Percentiles rank a stretch among this genome's conserved stretches.
These are phyloP conservation scores for Xylariales sp. DNA, from an alignment of 2,329 filamentous ascomycete species.

Conservation along the genomic window DNA sequence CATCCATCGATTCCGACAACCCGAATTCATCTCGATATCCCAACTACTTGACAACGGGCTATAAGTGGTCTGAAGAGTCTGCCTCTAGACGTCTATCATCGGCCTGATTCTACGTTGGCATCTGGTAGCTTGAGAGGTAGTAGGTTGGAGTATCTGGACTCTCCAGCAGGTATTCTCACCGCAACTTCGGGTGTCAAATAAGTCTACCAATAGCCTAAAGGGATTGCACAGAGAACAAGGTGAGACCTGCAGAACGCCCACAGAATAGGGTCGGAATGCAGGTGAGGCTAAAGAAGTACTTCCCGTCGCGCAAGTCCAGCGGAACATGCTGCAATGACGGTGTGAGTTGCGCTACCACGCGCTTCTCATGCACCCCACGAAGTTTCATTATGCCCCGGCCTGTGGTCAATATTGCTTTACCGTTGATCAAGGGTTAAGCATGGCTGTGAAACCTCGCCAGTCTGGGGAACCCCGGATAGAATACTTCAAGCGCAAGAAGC, in stretches of 20 bases:
- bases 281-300: not conserved
- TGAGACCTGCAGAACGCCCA: not conserved
- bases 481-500: not conserved
- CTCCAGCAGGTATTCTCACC: no score
- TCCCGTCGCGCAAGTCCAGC: not conserved
- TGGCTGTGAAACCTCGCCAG: not conserved
- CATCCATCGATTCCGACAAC: no score
- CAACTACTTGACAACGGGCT: no score
- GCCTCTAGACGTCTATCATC: no score
- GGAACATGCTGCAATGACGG: not conserved
- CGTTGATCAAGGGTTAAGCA: not conserved
- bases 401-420: not conserved
- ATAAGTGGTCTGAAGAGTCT: no score
- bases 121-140: no score
- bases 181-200: not conserved
- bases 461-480: not conserved
- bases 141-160: no score
- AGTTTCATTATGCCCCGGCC: not conserved
- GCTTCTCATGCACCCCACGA: conserved; percentile 1
- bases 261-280: not conserved
- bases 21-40: no score
- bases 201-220: no score
- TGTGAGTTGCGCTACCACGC: not conserved
- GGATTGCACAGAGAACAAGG: not conserved
- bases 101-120: no score